A percentile compares a stretch with the other conserved stretches of the same genome.
Conservation (phyloP, 73 alveolate species). For the Durusdinium trenchii region DNA sequence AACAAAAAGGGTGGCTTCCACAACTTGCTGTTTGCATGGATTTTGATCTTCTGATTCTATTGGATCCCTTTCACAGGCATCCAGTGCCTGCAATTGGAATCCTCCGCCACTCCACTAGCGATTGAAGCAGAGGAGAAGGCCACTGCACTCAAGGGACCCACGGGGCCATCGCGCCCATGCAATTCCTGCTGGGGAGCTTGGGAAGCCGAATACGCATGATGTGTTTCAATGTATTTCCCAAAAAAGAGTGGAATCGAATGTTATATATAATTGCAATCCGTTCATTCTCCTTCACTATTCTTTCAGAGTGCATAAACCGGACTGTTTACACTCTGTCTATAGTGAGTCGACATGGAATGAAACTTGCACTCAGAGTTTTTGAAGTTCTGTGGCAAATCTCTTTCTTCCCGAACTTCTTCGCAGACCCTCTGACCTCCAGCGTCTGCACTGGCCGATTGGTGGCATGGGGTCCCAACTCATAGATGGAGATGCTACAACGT, state of each 20-base stretch:
- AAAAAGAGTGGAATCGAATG: too few species aligned
- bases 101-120: conserved; percentile 60
- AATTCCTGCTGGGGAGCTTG: conserved; percentile 7
- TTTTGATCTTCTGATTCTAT: too few species aligned
- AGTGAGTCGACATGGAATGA: not conserved
- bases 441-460: conserved; percentile 72
- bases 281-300: too few species aligned
- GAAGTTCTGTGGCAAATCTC: not conserved
- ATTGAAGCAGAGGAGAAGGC: conserved; percentile 59
- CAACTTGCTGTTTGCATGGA: too few species aligned
- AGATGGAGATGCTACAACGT: conserved; percentile 27
- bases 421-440: conserved; percentile 8
- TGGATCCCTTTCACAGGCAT: not conserved
- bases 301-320: too few species aligned
- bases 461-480: conserved; percentile 71
- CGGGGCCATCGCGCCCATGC: conserved; percentile 89
- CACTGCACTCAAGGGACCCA: conserved; percentile 59
- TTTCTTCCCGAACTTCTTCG: not conserved
- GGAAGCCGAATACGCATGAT: not conserved
- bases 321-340: too few species aligned
- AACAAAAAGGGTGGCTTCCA: too few species aligned
- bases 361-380: not conserved
- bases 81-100: conserved; percentile 23
- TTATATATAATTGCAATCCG: too few species aligned
- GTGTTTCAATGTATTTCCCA: too few species aligned